phyloP scores from a whole-genome alignment of 352 stramenopile species.

The Globisporangium carolinianum region DNA sequence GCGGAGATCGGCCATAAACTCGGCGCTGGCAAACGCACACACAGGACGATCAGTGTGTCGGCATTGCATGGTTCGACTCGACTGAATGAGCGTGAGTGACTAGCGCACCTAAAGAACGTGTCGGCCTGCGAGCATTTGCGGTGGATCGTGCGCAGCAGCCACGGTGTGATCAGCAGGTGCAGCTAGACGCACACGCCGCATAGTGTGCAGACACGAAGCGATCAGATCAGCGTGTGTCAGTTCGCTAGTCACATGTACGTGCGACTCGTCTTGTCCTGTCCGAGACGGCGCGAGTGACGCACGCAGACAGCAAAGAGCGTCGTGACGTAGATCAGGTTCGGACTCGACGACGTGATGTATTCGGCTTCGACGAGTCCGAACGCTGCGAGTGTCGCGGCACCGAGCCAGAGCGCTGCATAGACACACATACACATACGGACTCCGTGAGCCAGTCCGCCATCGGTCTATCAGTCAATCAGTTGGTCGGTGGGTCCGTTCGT shows the following conservation, averaged over 20 bases:
- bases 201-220: too few species aligned
- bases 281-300: slow-evolving; percentile 11
- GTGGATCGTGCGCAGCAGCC: slow-evolving; percentile 60
- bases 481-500: background rate
- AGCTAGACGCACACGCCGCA: slow-evolving; percentile 17
- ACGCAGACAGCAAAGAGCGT: slow-evolving; percentile 55
- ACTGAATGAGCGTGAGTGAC: too few species aligned
- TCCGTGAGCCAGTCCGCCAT: background rate
- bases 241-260: too few species aligned
- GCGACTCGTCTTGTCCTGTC: background rate
- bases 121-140: slow-evolving; percentile 61
- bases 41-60: too few species aligned
- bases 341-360: slow-evolving; percentile 38
- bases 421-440: background rate
- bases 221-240: too few species aligned
- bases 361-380: slow-evolving; percentile 60
- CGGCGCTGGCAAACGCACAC: slow-evolving; percentile 18
- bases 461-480: background rate
- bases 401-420: slow-evolving; percentile 52
- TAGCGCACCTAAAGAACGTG: slow-evolving; percentile 45
- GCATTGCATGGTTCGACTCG: too few species aligned
- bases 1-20: slow-evolving; percentile 52
- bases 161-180: slow-evolving; percentile 52
- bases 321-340: slow-evolving; percentile 59
- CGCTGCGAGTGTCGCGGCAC: slow-evolving; percentile 35